Evolutionary conservation across 495 filamentous ascomycete genomes (phyloP).

Genomic region (Hypomontagnella monticulosa): DNA sequence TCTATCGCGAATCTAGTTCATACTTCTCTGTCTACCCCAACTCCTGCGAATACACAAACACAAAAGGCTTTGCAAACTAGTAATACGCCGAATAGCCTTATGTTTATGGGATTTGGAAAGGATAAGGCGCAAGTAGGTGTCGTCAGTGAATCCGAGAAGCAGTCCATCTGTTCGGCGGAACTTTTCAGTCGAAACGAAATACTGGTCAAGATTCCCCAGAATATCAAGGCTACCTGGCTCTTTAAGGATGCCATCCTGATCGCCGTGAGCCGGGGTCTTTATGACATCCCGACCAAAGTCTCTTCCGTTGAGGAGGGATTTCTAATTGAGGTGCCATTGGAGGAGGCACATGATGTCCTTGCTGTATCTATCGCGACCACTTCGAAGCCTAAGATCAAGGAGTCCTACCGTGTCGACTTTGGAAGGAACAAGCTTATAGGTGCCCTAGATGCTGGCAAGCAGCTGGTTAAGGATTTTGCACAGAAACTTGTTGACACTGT

Average conservation of each 20-base stretch:
- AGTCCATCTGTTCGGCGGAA: slow-evolving; percentile 51
- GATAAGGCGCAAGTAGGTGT: slow-evolving; percentile 46
- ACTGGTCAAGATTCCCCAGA: slow-evolving; percentile 50
- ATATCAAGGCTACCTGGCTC: slow-evolving; percentile 53
- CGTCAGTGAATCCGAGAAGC: slow-evolving; percentile 32
- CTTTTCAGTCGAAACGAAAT: slow-evolving; percentile 51
- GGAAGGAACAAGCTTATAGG: slow-evolving; percentile 50
- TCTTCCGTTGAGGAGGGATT: slow-evolving; percentile 56
- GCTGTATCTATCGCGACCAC: slow-evolving; percentile 56
- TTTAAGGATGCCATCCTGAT: slow-evolving; percentile 55
- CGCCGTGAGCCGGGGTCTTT: slow-evolving; percentile 52
- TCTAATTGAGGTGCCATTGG: slow-evolving; percentile 51
- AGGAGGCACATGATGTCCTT: slow-evolving; percentile 54
- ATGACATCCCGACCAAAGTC: slow-evolving; percentile 52
- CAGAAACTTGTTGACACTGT: slow-evolving; percentile 47
- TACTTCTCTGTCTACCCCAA: slow-evolving; percentile 19
- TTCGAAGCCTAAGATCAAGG: slow-evolving; percentile 56
- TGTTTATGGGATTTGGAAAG: slow-evolving; percentile 42
- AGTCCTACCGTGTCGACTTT: slow-evolving; percentile 57
- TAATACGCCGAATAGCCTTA: slow-evolving; percentile 39
- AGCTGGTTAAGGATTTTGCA: slow-evolving; percentile 50
- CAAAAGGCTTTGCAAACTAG: slow-evolving; percentile 38
- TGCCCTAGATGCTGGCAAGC: slow-evolving; percentile 49
- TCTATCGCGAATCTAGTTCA: slow-evolving; percentile 8
- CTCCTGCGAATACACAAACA: slow-evolving; percentile 21